Evolutionary conservation across 495 filamentous ascomycete species (phyloP).

Genomic region (Aspergillus ellipticus): DNA sequence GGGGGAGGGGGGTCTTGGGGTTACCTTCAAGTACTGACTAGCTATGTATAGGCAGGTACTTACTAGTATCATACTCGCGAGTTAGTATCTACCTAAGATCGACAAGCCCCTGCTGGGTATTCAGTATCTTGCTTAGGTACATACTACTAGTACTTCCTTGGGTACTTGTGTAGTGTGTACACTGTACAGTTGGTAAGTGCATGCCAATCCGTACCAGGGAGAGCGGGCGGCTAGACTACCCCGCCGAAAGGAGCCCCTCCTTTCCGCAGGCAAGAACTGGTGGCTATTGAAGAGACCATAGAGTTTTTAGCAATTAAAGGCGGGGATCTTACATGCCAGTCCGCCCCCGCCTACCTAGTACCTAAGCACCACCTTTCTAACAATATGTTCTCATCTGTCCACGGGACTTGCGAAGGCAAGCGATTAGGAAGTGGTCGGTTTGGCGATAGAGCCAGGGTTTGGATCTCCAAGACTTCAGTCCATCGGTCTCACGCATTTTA

Average conservation of each 20-base stretch:
- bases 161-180: too few relatives aligned
- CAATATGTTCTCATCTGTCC: too few relatives aligned
- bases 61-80: background rate
- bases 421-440: too few relatives aligned
- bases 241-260: background rate
- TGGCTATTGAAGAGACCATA: background rate
- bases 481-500: too few relatives aligned
- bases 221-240: background rate
- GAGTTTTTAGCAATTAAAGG: background rate
- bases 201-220: background rate
- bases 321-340: background rate
- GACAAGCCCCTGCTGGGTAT: background rate
- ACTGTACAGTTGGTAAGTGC: too few relatives aligned
- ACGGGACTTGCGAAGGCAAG: too few relatives aligned
- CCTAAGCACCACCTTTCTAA: too few relatives aligned
- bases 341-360: background rate
- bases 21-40: background rate
- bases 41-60: background rate
- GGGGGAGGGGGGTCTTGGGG: too few relatives aligned
- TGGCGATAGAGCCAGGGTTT: too few relatives aligned
- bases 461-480: too few relatives aligned
- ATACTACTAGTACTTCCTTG: too few relatives aligned
- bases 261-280: background rate
- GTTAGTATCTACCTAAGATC: background rate
- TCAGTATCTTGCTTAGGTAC: background rate